Base-by-base conservation (phyloP, 495 filamentous ascomycete genomes). In the Penicillium riverlandense region DNA sequence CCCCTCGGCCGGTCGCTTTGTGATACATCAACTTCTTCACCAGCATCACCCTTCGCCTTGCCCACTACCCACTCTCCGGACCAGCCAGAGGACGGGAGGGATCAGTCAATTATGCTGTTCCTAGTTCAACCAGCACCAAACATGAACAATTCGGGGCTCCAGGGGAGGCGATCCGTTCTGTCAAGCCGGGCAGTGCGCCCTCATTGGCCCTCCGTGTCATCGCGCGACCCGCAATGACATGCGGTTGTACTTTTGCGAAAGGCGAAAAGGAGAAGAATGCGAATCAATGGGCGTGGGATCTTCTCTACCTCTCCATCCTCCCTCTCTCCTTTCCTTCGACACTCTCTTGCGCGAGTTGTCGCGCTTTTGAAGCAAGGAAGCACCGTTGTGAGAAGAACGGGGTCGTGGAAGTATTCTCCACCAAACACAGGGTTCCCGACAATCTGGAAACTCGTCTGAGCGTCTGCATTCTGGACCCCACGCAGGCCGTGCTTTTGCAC, bases 381-480 rank as follows among this genome's bases (percentile, higher is more conserved):
- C 22, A 22, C 22, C 22, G 4, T 22, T 22, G 3, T 22, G 22
- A 0, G 22, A 3, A 6, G 22, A 22, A 16, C 15, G 15, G 15
- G 15, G 15, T 4, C n/a, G n/a, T 16, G 15, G 15, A 16, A 16
- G 4, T 4, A 1, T 16, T 16, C 15, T 16, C 15, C 15, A 16
- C 15, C 15, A 16, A 4, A 16, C 15, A 16, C 15, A 1, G 1
- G 22, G 4, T 53, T 49, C 49, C 57, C 57, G 57, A 36, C 37
- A 46, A 47, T 53, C 48, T 56, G 56, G 57, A 47, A 22, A 55
- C 55, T 50, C 35, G 38, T 45, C 55, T 36, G 51, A 40, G 48
- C 54, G 48, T 12, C 49, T 55, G 52, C 49, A 55, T 55, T 50
- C 48, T 50, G 38, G 47, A 45, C 55, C 52, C 55, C 52, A 50